Percentiles rank a stretch among this genome's conserved stretches.
phyloP scores from a whole-genome alignment of 2,329 filamentous ascomycete species.

The Helotiales sp. region DNA sequence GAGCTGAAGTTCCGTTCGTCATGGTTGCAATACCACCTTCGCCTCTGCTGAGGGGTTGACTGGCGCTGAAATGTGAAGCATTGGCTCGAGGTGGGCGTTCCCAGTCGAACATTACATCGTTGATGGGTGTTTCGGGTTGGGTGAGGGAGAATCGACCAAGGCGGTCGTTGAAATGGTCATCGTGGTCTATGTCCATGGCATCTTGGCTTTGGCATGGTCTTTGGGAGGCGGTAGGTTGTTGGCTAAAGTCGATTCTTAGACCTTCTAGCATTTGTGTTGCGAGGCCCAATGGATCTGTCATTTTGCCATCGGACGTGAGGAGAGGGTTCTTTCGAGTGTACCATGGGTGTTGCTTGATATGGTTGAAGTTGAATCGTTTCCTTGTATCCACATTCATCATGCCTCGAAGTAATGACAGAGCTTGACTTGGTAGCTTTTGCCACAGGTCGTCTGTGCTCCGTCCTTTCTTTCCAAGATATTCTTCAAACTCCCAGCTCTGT shows the following conservation, averaged over 20 bases:
- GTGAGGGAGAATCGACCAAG: constrained; percentile 68
- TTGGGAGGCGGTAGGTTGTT: constrained; percentile 52
- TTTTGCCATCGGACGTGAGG: constrained; percentile 70
- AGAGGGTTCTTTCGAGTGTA: constrained; percentile 82
- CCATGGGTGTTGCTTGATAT: constrained; percentile 91
- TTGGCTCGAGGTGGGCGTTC: constrained; percentile 60
- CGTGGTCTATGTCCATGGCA: constrained; percentile 69
- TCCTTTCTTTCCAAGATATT: constrained; percentile 80
- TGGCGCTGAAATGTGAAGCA: constrained; percentile 32
- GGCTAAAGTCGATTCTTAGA: constrained; percentile 83
- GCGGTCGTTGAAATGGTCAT: constrained; percentile 40
- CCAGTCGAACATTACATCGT: constrained; percentile 82
- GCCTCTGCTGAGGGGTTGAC: constrained; percentile 45
- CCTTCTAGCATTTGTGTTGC: constrained; percentile 96
- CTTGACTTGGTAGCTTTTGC: constrained; percentile 71
- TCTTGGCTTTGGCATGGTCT: constrained; percentile 40
- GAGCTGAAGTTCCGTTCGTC: constrained; percentile 35
- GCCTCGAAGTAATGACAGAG: constrained; percentile 80
- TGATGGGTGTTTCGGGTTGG: constrained; percentile 76
- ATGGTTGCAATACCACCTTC: constrained; percentile 25
- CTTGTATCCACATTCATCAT: constrained; percentile 83
- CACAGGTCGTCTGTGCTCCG: constrained; percentile 83
- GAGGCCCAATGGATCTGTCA: constrained; percentile 76
- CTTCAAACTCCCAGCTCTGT: constrained; percentile 85
- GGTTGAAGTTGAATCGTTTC: constrained; percentile 79